Conservation (phyloP, 1,139 yeast genomes). For the Blastobotrys persicus region DNA sequence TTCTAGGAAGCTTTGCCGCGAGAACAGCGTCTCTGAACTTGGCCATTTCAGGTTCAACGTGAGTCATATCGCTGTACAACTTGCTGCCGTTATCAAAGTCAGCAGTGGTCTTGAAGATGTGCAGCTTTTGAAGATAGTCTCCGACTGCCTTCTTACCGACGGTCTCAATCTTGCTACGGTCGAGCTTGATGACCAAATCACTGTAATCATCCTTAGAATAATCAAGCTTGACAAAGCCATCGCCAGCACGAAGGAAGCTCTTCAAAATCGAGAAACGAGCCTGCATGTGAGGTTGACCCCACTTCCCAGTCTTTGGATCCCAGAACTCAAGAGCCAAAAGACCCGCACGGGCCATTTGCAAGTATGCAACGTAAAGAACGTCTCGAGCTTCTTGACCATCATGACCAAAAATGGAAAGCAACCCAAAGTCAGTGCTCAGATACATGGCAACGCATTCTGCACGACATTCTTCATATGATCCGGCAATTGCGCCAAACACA, state of each 20-base stretch:
- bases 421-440: conserved; percentile 63
- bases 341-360: conserved; percentile 88
- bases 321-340: conserved; percentile 76
- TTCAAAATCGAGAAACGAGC: conserved; percentile 84
- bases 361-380: conserved; percentile 62
- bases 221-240: conserved; percentile 54
- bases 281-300: conserved; percentile 98
- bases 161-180: conserved; percentile 58
- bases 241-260: conserved; percentile 65
- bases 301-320: conserved; percentile 75
- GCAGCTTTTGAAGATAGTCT: conserved; percentile 67
- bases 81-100: conserved; percentile 61
- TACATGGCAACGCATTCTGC: conserved; percentile 89
- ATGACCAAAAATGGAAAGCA: conserved; percentile 73
- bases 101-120: conserved; percentile 74
- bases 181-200: conserved; percentile 60
- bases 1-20: conserved; percentile 73
- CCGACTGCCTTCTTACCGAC: conserved; percentile 74
- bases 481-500: conserved; percentile 74
- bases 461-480: conserved; percentile 88
- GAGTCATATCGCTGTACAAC: conserved; percentile 64
- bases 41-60: conserved; percentile 62
- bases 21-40: conserved; percentile 66
- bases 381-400: conserved; percentile 57
- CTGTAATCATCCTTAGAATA: conserved; percentile 48